These are phyloP conservation scores for Phylloporus rhodoxanthus DNA, from an alignment of 768 basidiomycete genomes.

Conservation along the genomic window DNA sequence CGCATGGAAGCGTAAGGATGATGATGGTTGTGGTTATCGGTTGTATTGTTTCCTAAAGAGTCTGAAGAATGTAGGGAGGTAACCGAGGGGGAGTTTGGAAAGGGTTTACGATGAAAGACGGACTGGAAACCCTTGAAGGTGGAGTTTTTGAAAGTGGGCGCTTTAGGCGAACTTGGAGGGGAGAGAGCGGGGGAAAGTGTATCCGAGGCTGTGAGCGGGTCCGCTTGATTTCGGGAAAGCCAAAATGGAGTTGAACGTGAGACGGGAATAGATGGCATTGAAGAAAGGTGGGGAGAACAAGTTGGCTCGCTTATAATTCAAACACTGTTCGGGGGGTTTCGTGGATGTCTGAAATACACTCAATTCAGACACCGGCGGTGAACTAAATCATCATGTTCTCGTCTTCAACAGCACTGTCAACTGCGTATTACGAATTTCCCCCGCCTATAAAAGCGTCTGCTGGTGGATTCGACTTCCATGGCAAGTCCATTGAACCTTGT, in stretches of 20 bases:
- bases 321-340: too few species aligned
- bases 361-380: too few species aligned
- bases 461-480: slow-evolving; percentile 70
- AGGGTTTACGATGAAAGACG: slow-evolving; percentile 45
- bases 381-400: too few species aligned
- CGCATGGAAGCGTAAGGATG: slow-evolving; percentile 61
- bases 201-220: slow-evolving; percentile 35
- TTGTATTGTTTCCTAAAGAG: slow-evolving; percentile 34
- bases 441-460: slow-evolving; percentile 56
- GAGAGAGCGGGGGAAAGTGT: slow-evolving; percentile 33
- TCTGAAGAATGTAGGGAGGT: slow-evolving; percentile 45
- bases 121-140: slow-evolving; percentile 40
- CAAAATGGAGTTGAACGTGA: slow-evolving; percentile 28
- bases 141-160: slow-evolving; percentile 24
- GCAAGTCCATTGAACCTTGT: slow-evolving; percentile 32
- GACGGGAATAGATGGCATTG: slow-evolving; percentile 33
- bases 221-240: slow-evolving; percentile 35
- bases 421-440: slow-evolving; percentile 51
- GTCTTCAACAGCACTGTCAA: too few species aligned
- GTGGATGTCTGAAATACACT: too few species aligned
- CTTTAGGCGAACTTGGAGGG: slow-evolving; percentile 23
- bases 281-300: too few species aligned
- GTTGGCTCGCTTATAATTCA: too few species aligned
- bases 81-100: slow-evolving; percentile 39
- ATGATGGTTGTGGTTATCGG: slow-evolving; percentile 38